Evolutionary conservation across 768 basidiomycete genomes (phyloP).

Genomic region (Chalciporus piperatus): DNA sequence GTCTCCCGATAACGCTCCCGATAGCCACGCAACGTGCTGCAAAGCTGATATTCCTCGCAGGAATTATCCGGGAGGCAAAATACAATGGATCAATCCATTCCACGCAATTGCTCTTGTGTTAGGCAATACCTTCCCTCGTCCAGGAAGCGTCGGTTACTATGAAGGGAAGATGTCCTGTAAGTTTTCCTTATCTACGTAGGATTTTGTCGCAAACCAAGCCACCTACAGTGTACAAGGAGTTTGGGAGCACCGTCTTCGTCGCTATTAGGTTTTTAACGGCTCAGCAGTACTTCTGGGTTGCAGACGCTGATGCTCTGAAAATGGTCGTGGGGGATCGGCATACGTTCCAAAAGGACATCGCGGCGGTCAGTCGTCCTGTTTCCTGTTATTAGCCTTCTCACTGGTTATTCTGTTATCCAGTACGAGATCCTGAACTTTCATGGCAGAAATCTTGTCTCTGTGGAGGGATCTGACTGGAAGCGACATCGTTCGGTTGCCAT

Average conservation of each 20-base stretch:
- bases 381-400: background rate
- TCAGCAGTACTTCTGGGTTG: conserved; percentile 38
- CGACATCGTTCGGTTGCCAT: conserved; percentile 44
- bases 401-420: conserved; percentile 9
- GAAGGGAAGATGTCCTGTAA: conserved; percentile 36
- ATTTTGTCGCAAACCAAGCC: background rate
- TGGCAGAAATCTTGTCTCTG: conserved; percentile 43
- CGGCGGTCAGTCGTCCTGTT: background rate
- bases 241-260: conserved; percentile 38
- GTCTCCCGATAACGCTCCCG: background rate
- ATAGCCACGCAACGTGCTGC: background rate
- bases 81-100: conserved; percentile 35
- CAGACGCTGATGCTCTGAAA: conserved; percentile 44
- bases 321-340: conserved; percentile 30
- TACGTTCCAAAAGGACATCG: conserved; percentile 40
- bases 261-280: conserved; percentile 33
- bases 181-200: conserved; percentile 3
- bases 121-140: conserved; percentile 35
- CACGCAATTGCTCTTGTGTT: conserved; percentile 22
- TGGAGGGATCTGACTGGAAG: conserved; percentile 46
- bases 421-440: conserved; percentile 45
- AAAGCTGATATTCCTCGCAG: conserved; percentile 2
- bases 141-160: conserved; percentile 33
- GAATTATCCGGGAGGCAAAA: conserved; percentile 16
- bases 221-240: conserved; percentile 35